phyloP scores from a whole-genome alignment of 2,329 filamentous ascomycete species.

The Capronia epimyces region DNA sequence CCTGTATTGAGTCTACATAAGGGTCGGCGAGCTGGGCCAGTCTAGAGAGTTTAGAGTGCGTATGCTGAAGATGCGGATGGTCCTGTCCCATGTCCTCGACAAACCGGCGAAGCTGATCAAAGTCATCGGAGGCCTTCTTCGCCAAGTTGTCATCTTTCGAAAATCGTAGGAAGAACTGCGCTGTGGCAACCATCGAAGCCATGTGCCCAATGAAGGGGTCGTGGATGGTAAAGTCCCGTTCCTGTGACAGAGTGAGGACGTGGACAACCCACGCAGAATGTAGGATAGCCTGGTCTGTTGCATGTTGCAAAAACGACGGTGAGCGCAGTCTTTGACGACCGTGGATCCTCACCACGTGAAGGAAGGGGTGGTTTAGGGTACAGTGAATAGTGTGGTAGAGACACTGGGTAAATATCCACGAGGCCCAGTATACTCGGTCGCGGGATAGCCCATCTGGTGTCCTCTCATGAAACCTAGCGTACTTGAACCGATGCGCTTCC shows the following conservation, averaged over 20 bases:
- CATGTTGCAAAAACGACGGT: slow-evolving; percentile 26
- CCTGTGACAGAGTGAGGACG: slow-evolving; percentile 16
- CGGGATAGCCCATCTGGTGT: slow-evolving; percentile 8
- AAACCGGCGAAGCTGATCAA: slow-evolving; percentile 16
- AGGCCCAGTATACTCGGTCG: slow-evolving; percentile 20
- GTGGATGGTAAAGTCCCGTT: slow-evolving; percentile 16
- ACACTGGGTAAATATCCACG: slow-evolving; percentile 22
- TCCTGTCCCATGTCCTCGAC: slow-evolving; percentile 15
- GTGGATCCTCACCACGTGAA: slow-evolving; percentile 21
- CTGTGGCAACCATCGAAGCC: slow-evolving; percentile 19
- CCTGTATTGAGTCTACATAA: background rate
- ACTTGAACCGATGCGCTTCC: slow-evolving; percentile 23
- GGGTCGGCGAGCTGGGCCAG: slow-evolving; percentile 13
- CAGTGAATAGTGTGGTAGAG: slow-evolving; percentile 25
- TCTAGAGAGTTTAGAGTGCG: slow-evolving; percentile 15
- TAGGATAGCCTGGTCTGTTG: slow-evolving; percentile 22
- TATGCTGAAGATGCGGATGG: slow-evolving; percentile 21
- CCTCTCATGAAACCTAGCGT: slow-evolving; percentile 14
- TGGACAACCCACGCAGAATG: slow-evolving; percentile 23
- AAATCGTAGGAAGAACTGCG: slow-evolving; percentile 22
- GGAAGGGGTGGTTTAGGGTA: slow-evolving; percentile 24
- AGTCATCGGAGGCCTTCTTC: slow-evolving; percentile 13
- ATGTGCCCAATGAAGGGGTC: slow-evolving; percentile 25
- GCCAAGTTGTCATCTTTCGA: slow-evolving; percentile 20
- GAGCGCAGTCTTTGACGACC: slow-evolving; percentile 17